These are phyloP conservation scores for Fraxinus cuspidata DNA, from an alignment of 257 asterid species.

Conservation along the genomic window DNA sequence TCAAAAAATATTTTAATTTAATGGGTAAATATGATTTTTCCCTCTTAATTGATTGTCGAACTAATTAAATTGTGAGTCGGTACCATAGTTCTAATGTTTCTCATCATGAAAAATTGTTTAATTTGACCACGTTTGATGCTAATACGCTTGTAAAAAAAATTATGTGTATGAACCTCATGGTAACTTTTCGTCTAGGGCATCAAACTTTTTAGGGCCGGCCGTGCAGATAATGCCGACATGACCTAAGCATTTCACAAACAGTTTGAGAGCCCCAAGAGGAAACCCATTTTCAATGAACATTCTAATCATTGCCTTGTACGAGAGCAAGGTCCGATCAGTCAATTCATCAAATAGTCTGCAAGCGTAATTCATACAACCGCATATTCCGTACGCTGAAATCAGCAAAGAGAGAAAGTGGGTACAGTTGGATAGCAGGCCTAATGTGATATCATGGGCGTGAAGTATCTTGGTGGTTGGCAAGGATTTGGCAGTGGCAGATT, in stretches of 20 bases:
- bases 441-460: slow-evolving; percentile 60
- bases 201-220: too few species aligned
- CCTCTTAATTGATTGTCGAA: too few species aligned
- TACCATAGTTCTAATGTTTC: too few species aligned
- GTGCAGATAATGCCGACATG: slow-evolving; percentile 30
- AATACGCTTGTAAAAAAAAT: too few species aligned
- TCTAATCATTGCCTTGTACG: slow-evolving; percentile 69
- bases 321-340: slow-evolving; percentile 53
- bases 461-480: slow-evolving; percentile 53
- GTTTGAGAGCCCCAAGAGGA: slow-evolving; percentile 55
- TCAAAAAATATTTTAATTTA: too few species aligned
- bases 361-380: slow-evolving; percentile 52
- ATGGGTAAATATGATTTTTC: too few species aligned
- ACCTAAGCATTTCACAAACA: slow-evolving; percentile 69
- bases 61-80: too few species aligned
- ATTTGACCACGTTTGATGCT: too few species aligned
- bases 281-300: slow-evolving; percentile 59
- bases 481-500: slow-evolving; percentile 63
- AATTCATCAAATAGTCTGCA: slow-evolving; percentile 58
- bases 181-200: too few species aligned
- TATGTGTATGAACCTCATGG: too few species aligned
- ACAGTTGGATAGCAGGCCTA: slow-evolving; percentile 47
- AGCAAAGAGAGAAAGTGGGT: slow-evolving; percentile 64
- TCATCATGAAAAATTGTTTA: too few species aligned
- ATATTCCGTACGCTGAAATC: slow-evolving; percentile 48